Percentiles rank a stretch among this genome's conserved stretches.
Conservation (phyloP, 2,329 filamentous ascomycete genomes). For the Aotearoamyces nothofagi region DNA sequence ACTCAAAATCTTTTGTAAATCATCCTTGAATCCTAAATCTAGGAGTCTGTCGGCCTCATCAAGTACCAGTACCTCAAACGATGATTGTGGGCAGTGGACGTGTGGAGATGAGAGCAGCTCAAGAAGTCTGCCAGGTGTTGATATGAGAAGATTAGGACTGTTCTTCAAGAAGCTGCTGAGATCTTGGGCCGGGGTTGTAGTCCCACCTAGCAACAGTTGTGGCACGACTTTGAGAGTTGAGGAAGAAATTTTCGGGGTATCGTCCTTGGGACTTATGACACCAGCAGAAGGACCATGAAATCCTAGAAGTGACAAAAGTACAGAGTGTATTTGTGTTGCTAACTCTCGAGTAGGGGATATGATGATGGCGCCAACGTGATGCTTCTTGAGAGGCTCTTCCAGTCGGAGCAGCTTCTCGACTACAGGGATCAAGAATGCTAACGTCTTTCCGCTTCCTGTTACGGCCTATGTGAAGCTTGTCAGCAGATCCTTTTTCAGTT, state of each 20-base stretch:
- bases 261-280: constrained; percentile 35
- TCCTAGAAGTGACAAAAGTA: constrained; percentile 59
- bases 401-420: constrained; percentile 68
- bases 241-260: constrained; percentile 35
- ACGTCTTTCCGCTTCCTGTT: constrained; percentile 81
- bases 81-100: constrained; percentile 75
- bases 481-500: constrained; percentile 2
- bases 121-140: constrained; percentile 77
- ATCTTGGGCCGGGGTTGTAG: constrained; percentile 69
- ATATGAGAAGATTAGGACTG: constrained; percentile 79
- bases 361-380: constrained; percentile 82
- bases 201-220: constrained; percentile 77
- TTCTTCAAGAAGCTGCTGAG: constrained; percentile 69
- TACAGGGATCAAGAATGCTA: constrained; percentile 72
- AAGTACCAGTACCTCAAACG: constrained; percentile 82
- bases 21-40: constrained; percentile 86
- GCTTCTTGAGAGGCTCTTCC: constrained; percentile 71
- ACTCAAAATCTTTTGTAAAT: constrained; percentile 71
- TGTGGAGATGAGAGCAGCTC: constrained; percentile 77
- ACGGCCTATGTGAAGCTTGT: constrained; percentile 42
- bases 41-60: constrained; percentile 90
- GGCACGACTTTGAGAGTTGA: constrained; percentile 50
- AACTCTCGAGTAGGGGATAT: constrained; percentile 89
- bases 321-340: constrained; percentile 76
- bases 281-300: constrained; percentile 74